Evolutionary conservation across 495 filamentous ascomycete genomes (phyloP), one percentile per base, ranked within the genome.

Genomic region (Penicillium subrubescens): DNA sequence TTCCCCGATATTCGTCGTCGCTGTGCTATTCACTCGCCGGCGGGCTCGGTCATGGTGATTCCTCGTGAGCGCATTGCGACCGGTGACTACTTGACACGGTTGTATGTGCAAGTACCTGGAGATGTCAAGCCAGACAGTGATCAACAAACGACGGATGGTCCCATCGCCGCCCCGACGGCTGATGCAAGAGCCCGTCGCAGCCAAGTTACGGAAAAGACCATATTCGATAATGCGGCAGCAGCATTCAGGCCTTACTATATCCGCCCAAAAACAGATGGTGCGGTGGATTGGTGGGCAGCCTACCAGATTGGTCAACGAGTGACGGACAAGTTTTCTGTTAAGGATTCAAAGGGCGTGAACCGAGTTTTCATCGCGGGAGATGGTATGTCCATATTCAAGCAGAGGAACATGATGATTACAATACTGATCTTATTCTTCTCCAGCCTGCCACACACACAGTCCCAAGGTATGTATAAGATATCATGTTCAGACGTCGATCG

Each of bases 301-400:
- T 85, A 83, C 62, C 77, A 89, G 57, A 90, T 93, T 48, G 90
- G 90, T 2, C 91, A 94, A 77, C 85, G 91, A 33, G 88, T 93
- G 2, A 87, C 87, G 12, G 82, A 86, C 21, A 75, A 82, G 5
- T 93, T 92, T 65, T 86, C 86, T 0, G 81, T 86, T 0, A 81
- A 87, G 59, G 83, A 92, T 65, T 75, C 74, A 5, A 65, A 75
- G 52, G 75, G 73, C 3, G 54, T 74, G 1, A 73, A 74, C 29
- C 80, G 89, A 2, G 84, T 92, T 15, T 92, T 92, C 65, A 86
- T 92, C 63, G 88, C 83, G n/a, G 83, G 78, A 68, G 85, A 90
- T 73, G 86, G 86, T 62, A 82, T 80, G 72, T 60, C 0, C 50
- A 1, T 14, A 52, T 15, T 43, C 48, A 50, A n/a, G 51, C 6